These are phyloP conservation scores for Vitis hybrid DNA, from an alignment of 177 flowering plant species.

Conservation along the genomic window DNA sequence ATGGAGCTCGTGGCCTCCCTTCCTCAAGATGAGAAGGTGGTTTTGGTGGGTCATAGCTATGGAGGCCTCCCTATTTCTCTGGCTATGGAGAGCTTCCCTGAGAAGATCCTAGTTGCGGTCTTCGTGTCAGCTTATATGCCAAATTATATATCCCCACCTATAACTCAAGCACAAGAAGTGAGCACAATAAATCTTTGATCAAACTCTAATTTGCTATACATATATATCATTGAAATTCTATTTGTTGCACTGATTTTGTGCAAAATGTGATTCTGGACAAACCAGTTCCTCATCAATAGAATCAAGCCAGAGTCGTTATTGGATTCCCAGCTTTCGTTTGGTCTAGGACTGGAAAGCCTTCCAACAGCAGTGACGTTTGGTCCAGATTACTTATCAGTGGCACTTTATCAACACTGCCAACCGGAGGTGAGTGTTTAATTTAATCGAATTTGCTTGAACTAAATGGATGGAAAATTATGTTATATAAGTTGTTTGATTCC, in stretches of 20 bases:
- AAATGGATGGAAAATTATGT: too few relatives aligned
- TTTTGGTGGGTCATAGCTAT: slow-evolving; percentile 48
- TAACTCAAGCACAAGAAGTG: slow-evolving; percentile 23
- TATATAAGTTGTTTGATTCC: too few relatives aligned
- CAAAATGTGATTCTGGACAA: too few relatives aligned
- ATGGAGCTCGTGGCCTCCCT: slow-evolving; percentile 35
- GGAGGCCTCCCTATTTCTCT: slow-evolving; percentile 35
- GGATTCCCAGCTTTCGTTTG: slow-evolving; percentile 14
- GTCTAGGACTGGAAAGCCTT: neutral
- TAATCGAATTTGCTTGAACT: too few relatives aligned
- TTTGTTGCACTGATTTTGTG: too few relatives aligned
- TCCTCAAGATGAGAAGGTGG: slow-evolving; percentile 28
- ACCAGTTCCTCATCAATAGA: neutral
- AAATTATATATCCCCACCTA: slow-evolving; percentile 4
- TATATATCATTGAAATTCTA: too few relatives aligned
- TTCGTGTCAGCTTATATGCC: slow-evolving; percentile 36
- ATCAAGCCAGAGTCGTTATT: neutral
- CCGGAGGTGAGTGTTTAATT: too few relatives aligned
- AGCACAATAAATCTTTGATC: neutral
- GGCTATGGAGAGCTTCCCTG: slow-evolving; percentile 47
- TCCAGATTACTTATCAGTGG: slow-evolving; percentile 7
- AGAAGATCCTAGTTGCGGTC: slow-evolving; percentile 33
- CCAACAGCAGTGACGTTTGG: too few relatives aligned
- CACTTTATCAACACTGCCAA: too few relatives aligned
- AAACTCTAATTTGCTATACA: too few relatives aligned